phyloP scores from a whole-genome alignment of 768 basidiomycete species.

The Brasilioporus rufonigricans region DNA sequence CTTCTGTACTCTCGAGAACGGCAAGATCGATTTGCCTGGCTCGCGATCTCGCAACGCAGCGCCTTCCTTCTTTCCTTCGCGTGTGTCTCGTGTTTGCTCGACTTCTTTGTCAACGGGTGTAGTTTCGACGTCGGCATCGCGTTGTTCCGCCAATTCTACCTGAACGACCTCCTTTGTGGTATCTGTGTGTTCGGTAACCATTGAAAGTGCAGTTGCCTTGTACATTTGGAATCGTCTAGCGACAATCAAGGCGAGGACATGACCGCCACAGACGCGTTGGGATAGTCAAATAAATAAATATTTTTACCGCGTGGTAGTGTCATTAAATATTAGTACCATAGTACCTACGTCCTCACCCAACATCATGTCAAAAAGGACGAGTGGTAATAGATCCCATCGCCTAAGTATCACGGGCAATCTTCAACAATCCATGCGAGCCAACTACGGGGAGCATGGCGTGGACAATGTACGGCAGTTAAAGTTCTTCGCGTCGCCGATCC shows the following conservation, averaged over 20 bases:
- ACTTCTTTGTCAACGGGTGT: slow-evolving; percentile 2
- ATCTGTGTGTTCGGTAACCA: slow-evolving; percentile 14
- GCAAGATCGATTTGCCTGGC: slow-evolving; percentile 70
- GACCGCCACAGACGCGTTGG: slow-evolving; percentile 4
- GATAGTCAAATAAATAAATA: background rate
- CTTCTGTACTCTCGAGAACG: slow-evolving; percentile 75
- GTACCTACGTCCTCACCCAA: background rate
- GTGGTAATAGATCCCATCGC: slow-evolving; percentile 24
- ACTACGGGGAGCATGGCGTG: slow-evolving; percentile 55
- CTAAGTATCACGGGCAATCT: slow-evolving; percentile 24
- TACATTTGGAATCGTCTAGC: background rate
- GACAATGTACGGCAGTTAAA: slow-evolving; percentile 43
- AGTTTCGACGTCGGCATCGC: slow-evolving; percentile 12
- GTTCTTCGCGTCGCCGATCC: background rate
- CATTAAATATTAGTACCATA: too few species aligned
- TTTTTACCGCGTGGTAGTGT: too few species aligned
- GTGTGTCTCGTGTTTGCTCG: slow-evolving; percentile 11
- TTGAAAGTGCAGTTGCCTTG: background rate
- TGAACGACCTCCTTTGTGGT: slow-evolving; percentile 7
- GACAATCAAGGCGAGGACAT: background rate
- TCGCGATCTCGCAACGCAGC: slow-evolving; percentile 31
- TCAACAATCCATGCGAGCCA: slow-evolving; percentile 46
- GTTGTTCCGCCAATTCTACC: slow-evolving; percentile 2
- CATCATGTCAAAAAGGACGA: slow-evolving; percentile 4
- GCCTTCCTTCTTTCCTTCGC: slow-evolving; percentile 22